phyloP scores from a whole-genome alignment of 1,284 basidiomycete species.

The Rhodotorula sp. region DNA sequence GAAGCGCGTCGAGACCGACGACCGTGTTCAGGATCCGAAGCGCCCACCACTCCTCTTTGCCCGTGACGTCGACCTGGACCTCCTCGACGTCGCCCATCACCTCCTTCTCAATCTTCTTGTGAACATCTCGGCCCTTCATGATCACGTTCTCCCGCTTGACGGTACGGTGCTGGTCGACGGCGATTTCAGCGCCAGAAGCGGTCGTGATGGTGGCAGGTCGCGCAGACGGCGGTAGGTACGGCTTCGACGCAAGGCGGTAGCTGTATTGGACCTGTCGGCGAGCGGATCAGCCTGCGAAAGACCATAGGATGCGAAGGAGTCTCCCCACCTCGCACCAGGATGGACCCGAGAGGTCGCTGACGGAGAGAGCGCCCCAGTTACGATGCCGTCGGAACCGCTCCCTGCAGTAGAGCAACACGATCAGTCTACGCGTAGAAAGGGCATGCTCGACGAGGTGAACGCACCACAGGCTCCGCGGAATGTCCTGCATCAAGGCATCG shows the following conservation, averaged over 20 bases:
- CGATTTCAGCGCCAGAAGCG: conserved; percentile 15
- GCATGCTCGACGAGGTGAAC: neutral
- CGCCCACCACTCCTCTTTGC: conserved; percentile 39
- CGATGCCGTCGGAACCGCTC: conserved; percentile 21
- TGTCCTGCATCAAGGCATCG: no score
- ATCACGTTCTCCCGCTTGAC: conserved; percentile 35
- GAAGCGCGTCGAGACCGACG: conserved; percentile 33
- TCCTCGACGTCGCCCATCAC: conserved; percentile 38
- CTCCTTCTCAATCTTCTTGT: conserved; percentile 38
- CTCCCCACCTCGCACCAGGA: conserved; percentile 30
- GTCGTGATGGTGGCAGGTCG: conserved; percentile 24
- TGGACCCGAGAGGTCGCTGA: conserved; percentile 26
- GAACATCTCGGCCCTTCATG: conserved; percentile 37
- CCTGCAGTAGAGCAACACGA: neutral
- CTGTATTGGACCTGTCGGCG: conserved; percentile 19
- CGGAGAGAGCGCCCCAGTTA: conserved; percentile 26
- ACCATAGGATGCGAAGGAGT: no score
- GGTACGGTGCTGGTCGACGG: conserved; percentile 32
- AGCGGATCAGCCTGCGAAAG: no score
- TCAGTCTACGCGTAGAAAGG: no score
- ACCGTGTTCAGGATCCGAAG: conserved; percentile 41
- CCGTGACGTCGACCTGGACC: conserved; percentile 32
- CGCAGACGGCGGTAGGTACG: conserved; percentile 19
- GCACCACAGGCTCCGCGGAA: conserved; percentile 1
- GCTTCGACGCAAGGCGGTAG: conserved; percentile 31